phyloP scores from a whole-genome alignment of 179 eudicot species.

The Heliamphora pulchella region DNA sequence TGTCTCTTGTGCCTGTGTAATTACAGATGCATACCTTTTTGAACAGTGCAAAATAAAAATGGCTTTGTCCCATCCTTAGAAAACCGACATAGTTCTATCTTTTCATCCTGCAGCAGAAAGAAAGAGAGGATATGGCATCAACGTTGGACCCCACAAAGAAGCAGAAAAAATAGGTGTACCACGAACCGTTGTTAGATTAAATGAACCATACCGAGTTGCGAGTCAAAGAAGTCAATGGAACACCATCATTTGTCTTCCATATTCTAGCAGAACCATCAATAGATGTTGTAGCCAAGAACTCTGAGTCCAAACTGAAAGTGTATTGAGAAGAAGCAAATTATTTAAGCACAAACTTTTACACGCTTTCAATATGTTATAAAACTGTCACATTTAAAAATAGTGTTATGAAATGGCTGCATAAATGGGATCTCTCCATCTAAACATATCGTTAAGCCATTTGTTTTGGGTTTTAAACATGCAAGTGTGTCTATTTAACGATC shows the following conservation, averaged over 20 bases:
- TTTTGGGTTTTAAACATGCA: not conserved
- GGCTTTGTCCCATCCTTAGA: constrained; percentile 96
- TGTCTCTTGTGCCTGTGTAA: not conserved
- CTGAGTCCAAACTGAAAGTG: constrained; percentile 79
- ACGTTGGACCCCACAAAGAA: constrained; percentile 17
- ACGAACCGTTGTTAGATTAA: not conserved
- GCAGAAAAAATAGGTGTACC: not conserved
- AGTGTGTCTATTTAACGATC: not conserved
- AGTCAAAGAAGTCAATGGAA: constrained; percentile 58
- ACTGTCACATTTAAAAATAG: not conserved
- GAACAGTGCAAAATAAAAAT: constrained; percentile 76
- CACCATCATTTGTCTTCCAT: constrained; percentile 92
- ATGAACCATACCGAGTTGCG: constrained; percentile 50
- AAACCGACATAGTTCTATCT: constrained; percentile 82
- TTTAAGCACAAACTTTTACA: not conserved
- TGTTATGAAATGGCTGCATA: not conserved
- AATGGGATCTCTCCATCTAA: constrained; percentile 8
- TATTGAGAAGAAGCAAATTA: constrained; percentile 9
- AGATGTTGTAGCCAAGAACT: constrained; percentile 93
- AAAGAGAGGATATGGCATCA: constrained; percentile 8
- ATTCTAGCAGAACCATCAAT: constrained; percentile 93
- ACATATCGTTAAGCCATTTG: not conserved
- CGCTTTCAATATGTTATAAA: not conserved
- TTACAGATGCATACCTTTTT: constrained; percentile 45
- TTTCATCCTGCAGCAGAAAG: constrained; percentile 59